Conservation (phyloP, 202 grass and related monocot species). For the Eragrostis tef region DNA sequence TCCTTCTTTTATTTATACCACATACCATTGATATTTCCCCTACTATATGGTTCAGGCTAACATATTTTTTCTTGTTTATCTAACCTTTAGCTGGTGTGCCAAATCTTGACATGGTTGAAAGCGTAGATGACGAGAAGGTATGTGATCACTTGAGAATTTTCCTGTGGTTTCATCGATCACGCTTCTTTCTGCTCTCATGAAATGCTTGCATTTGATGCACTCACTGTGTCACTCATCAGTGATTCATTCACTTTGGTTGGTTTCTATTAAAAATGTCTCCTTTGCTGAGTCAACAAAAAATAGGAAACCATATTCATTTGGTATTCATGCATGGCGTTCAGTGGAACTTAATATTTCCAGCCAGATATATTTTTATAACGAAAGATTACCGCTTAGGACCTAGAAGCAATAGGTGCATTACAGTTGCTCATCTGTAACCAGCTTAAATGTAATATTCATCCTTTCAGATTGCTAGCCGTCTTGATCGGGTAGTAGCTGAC, state of each 20-base stretch:
- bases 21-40: neutral
- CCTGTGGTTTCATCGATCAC: constrained; percentile 4
- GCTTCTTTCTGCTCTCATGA: neutral
- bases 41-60: constrained; percentile 15
- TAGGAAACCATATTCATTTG: no score
- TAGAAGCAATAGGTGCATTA: neutral
- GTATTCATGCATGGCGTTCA: no score
- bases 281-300: no score
- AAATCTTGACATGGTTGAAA: constrained; percentile 93
- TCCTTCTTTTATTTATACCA: neutral
- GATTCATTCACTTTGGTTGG: neutral
- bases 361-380: neutral
- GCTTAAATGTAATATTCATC: constrained; percentile 15
- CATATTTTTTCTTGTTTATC: constrained; percentile 36
- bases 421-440: neutral
- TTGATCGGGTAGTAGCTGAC: constrained; percentile 80
- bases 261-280: neutral
- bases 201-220: constrained; percentile 4
- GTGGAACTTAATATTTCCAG: constrained; percentile 10
- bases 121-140: constrained; percentile 91
- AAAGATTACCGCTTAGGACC: neutral
- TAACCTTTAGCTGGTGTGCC: constrained; percentile 74
- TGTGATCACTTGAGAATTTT: constrained; percentile 33
- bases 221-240: neutral
- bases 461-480: constrained; percentile 86